These are phyloP conservation scores for Zangia roseola DNA, from an alignment of 768 basidiomycete species.

Conservation along the genomic window DNA sequence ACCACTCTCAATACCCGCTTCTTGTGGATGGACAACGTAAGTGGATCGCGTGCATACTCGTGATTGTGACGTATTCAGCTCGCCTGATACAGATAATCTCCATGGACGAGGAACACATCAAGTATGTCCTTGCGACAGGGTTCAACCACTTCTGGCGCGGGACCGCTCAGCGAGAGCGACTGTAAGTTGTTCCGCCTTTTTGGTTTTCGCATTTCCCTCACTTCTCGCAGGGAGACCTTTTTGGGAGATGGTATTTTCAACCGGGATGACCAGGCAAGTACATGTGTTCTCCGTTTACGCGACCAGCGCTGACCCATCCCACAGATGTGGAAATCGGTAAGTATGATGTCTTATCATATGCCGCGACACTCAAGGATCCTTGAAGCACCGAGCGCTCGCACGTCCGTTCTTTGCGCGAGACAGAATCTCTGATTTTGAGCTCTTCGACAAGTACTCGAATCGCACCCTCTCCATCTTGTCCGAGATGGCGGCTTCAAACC, in stretches of 20 bases:
- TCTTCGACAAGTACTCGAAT: slow-evolving; percentile 56
- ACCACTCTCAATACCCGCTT: slow-evolving; percentile 70
- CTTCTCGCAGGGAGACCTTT: slow-evolving; percentile 40
- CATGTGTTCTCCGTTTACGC: not conserved
- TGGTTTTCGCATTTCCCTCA: slow-evolving; percentile 9
- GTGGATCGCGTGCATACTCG: slow-evolving; percentile 26
- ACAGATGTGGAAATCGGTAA: slow-evolving; percentile 65
- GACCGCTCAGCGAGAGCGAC: slow-evolving; percentile 57
- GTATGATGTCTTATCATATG: not conserved
- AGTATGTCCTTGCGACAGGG: slow-evolving; percentile 63
- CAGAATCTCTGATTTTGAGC: slow-evolving; percentile 65
- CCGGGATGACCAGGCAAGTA: slow-evolving; percentile 63
- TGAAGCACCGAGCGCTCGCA: slow-evolving; percentile 61
- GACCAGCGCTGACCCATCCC: slow-evolving; percentile 6
- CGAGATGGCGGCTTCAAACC: slow-evolving; percentile 33
- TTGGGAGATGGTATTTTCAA: slow-evolving; percentile 80
- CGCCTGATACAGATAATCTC: slow-evolving; percentile 54
- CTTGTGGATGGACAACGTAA: slow-evolving; percentile 66
- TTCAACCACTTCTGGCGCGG: slow-evolving; percentile 72
- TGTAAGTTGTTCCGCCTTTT: slow-evolving; percentile 40
- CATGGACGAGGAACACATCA: slow-evolving; percentile 70
- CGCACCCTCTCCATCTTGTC: slow-evolving; percentile 52
- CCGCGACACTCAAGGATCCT: slow-evolving; percentile 5
- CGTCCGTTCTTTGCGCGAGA: slow-evolving; percentile 78
- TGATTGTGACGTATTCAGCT: not conserved